phyloP scores from a whole-genome alignment of 192 early-diverging fungal species.

The Entomortierella beljakovae region DNA sequence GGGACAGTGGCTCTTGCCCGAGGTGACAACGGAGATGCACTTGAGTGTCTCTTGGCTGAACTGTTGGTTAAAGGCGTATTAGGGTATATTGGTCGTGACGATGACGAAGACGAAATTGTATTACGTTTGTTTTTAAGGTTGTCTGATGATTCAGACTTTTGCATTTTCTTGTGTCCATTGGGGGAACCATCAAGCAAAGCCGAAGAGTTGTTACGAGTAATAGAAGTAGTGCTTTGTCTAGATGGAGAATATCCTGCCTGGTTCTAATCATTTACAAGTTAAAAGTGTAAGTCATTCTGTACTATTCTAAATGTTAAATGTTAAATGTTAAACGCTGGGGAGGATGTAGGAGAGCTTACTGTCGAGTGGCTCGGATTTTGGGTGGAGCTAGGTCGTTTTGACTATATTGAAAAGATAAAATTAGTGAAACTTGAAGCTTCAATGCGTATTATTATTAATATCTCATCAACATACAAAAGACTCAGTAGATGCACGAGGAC shows the following conservation, averaged over 20 bases:
- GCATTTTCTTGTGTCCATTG: constrained; percentile 19
- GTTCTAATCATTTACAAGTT: not conserved
- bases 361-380: not conserved
- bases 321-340: not conserved
- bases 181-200: constrained; percentile 13
- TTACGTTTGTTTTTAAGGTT: constrained; percentile 36
- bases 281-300: not conserved
- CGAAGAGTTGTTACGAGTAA: not conserved
- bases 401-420: not conserved
- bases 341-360: not conserved
- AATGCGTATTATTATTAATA: no score
- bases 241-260: not conserved
- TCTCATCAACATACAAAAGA: constrained; percentile 3
- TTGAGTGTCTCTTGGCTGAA: constrained; percentile 30
- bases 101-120: constrained; percentile 27
- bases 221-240: not conserved
- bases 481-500: constrained; percentile 39
- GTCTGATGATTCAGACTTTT: constrained; percentile 24
- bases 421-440: not conserved
- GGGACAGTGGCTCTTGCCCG: not conserved
- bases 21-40: constrained; percentile 24
- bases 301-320: no score
- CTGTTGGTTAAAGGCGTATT: constrained; percentile 1
- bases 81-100: constrained; percentile 32
- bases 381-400: constrained; percentile 8